These are phyloP conservation scores for Pythium diclinum DNA, from an alignment of 352 stramenopile species.

Conservation along the genomic window DNA sequence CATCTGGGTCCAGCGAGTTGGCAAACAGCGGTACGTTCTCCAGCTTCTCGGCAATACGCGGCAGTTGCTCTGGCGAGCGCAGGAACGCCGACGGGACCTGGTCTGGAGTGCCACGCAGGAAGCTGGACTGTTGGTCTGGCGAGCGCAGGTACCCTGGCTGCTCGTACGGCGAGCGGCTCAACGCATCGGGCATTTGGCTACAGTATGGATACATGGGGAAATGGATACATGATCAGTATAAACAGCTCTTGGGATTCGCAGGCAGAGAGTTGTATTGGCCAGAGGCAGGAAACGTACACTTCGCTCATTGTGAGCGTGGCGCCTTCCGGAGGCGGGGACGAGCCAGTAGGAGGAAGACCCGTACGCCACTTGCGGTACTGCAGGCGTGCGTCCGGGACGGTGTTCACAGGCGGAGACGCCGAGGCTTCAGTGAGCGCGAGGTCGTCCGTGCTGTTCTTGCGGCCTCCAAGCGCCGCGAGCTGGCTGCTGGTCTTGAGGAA, in stretches of 20 bases:
- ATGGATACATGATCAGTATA: conserved; percentile 1
- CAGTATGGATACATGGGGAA: background rate
- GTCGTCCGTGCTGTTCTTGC: conserved; percentile 71
- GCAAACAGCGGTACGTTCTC: conserved; percentile 56
- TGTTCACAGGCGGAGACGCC: conserved; percentile 44
- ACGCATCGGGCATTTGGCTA: conserved; percentile 41
- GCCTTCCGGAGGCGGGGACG: conserved; percentile 4
- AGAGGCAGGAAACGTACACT: conserved; percentile 39
- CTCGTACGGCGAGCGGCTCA: conserved; percentile 65
- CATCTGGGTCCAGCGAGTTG: conserved; percentile 55
- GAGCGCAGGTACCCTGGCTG: conserved; percentile 33
- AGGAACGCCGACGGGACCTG: conserved; percentile 21
- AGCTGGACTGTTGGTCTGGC: conserved; percentile 13
- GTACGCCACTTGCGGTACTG: conserved; percentile 82
- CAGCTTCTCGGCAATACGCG: conserved; percentile 65
- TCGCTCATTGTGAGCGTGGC: conserved; percentile 44
- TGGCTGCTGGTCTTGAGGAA: conserved; percentile 19
- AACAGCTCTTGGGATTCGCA: background rate
- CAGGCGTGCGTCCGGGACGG: conserved; percentile 62
- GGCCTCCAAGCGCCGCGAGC: conserved; percentile 8
- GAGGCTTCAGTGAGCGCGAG: conserved; percentile 44
- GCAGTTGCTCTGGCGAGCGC: conserved; percentile 48
- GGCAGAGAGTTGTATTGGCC: background rate
- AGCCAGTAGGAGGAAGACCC: conserved; percentile 25
- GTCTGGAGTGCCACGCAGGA: background rate